Conservation (phyloP, 2,329 filamentous ascomycete genomes). For the Fusarium aywerte region DNA sequence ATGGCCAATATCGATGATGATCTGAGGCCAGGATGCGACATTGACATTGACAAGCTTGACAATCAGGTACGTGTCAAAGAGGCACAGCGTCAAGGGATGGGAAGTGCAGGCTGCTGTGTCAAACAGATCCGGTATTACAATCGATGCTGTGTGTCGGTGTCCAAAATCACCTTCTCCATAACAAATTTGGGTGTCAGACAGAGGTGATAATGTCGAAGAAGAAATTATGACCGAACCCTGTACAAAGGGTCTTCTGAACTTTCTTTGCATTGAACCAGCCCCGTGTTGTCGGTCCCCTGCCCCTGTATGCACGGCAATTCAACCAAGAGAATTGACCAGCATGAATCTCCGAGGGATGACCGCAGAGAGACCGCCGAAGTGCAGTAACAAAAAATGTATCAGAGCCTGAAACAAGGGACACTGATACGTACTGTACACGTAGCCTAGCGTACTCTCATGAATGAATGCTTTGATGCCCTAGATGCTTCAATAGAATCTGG, state of each 20-base stretch:
- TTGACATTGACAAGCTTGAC: slow-evolving; percentile 20
- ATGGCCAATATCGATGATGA: slow-evolving; percentile 33
- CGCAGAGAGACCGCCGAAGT: slow-evolving; percentile 21
- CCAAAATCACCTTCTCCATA: neutral
- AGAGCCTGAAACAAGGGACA: slow-evolving; percentile 1
- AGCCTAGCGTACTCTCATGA: neutral
- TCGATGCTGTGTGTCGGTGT: neutral
- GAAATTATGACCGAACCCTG: slow-evolving; percentile 10
- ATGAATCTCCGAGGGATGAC: slow-evolving; percentile 35
- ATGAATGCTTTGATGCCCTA: neutral
- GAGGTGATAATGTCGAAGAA: slow-evolving; percentile 5
- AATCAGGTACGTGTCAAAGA: neutral
- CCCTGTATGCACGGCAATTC: slow-evolving; percentile 20
- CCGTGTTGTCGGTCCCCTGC: slow-evolving; percentile 19
- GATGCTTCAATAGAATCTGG: neutral
- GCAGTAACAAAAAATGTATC: slow-evolving; percentile 2
- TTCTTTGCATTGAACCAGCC: slow-evolving; percentile 16
- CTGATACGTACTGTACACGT: neutral
- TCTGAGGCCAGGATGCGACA: slow-evolving; percentile 37
- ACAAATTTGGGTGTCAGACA: neutral
- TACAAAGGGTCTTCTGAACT: slow-evolving; percentile 30
- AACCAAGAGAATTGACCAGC: slow-evolving; percentile 19
- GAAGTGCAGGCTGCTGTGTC: slow-evolving; percentile 1
- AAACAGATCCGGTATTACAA: neutral
- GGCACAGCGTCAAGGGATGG: slow-evolving; percentile 20